Evolutionary conservation across 2,329 filamentous ascomycete genomes (phyloP), one percentile per base, ranked within the genome.

Genomic region (Colletotrichum endophyticum): DNA sequence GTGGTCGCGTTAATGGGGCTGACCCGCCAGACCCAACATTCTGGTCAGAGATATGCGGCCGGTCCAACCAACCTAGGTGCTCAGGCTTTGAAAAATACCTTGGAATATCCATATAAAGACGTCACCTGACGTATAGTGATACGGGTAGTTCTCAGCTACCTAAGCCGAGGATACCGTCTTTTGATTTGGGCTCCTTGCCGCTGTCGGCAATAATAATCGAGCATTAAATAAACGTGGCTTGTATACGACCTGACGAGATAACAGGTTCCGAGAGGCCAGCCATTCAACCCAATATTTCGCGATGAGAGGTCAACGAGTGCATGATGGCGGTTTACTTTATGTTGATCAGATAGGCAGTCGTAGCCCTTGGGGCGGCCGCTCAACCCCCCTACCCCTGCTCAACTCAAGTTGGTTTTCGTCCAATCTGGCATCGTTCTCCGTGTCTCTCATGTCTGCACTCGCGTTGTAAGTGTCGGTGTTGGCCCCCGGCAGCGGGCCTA

Each of bases 141-240:
- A 53, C 0, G 0, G 44, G 12, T 13, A 13, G 19, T 1, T 53
- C n/a, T 53, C 12, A 53, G 2, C n/a, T 9, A 4, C 2, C 0
- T 53, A 8, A 5, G n/a, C n/a, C n/a, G 6, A 53, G 44, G 12
- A 53, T 53, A 0, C 0, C 44, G 2, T 49, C 4, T 22, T 53
- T 13, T 53, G n/a, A 25, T 13, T 53, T 13, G n/a, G 2, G 44
- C 44, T 12, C 11, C 44, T 53, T 13, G 6, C 44, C 44, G 1
- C 44, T 7, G 2, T 22, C 0, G n/a, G 44, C 11, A 22, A 6
- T 22, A 13, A 25, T 8, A 7, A 53, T 22, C 44, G n/a, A 53
- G n/a, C 12, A 5, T 3, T 13, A 0, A 4, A 22, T 13, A 0
- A 22, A 8, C 7, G 44, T 22, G n/a, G 11, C n/a, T 53, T 53